Evolutionary conservation across 1,139 yeast species (phyloP).

Genomic region (Insectozyma bohioensis): DNA sequence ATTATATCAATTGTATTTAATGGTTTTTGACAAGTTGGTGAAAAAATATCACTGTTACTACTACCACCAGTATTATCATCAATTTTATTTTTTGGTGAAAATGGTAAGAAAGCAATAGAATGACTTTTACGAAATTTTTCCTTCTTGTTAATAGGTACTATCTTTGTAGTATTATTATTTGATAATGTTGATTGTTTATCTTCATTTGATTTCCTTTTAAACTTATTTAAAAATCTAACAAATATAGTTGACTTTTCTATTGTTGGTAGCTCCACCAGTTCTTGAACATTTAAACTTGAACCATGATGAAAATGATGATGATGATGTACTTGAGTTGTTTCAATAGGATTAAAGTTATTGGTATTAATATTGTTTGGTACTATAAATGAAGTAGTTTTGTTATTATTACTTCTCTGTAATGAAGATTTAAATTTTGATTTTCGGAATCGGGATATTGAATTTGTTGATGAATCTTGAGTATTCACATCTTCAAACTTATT

Average conservation of each 20-base stretch:
- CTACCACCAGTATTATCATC: slow-evolving; percentile 1
- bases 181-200: slow-evolving; percentile 1
- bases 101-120: slow-evolving; percentile 9
- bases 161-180: slow-evolving; percentile 1
- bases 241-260: neutral
- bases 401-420: neutral
- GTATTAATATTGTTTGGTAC: too few relatives aligned
- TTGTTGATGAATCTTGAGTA: slow-evolving; percentile 1
- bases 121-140: slow-evolving; percentile 5
- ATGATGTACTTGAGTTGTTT: too few relatives aligned
- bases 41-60: slow-evolving; percentile 7
- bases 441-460: too few relatives aligned
- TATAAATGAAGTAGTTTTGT: neutral
- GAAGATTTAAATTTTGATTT: too few relatives aligned
- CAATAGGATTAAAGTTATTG: too few relatives aligned
- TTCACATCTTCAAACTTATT: too few relatives aligned
- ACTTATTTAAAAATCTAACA: slow-evolving; percentile 3
- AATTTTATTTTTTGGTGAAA: slow-evolving; percentile 1
- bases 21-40: slow-evolving; percentile 9
- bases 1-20: slow-evolving; percentile 11
- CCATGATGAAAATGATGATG: too few relatives aligned
- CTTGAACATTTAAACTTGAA: too few relatives aligned
- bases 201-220: slow-evolving; percentile 1
- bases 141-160: neutral
- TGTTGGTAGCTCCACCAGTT: too few relatives aligned